Evolutionary conservation across 352 stramenopile species (phyloP), one percentile per base, ranked within the genome.

Genomic region (Albugo candida): DNA sequence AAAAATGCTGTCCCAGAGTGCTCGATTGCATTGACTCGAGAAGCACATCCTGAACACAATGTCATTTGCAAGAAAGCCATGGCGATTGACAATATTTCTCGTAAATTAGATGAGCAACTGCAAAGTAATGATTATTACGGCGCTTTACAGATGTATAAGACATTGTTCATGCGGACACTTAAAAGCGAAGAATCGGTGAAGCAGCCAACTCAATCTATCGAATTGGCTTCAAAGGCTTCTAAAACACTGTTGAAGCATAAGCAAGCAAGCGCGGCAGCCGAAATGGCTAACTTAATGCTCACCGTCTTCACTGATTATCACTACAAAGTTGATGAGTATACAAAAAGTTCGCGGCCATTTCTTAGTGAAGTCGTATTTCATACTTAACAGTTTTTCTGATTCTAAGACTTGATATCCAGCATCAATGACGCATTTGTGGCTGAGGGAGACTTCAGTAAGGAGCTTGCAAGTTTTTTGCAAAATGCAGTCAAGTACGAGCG

Each of bases 121-220:
- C 60, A 47, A 36, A 61, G 67, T n/a, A 75, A 75, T 12, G 75
- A 93, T 48, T 84, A 75, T 50, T 93, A 93, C 58, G 74, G 79
- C 45, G 80, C 80, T 47, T 52, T 93, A 52, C 80, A 93, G 55
- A 84, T 91, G 75, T 93, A 93, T 69, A 88, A 89, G 69, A 89
- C 77, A 54, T 64, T 93, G 14, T 89, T 85, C 58, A 89, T 83
- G 68, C 78, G 80, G 35, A 65, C 71, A 46, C 70, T 87, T 54
- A 84, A 87, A 49, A 76, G 88, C 47, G 55, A 61, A 19, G 64
- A 64, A 20, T 64, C 62, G 43, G 42, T 43, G 6, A 58, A 59
- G 21, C 65, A 79, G 50, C 78, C 85, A 52, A 49, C 76, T 39
- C 70, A 78, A 44, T 74, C 72, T 18, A 61, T 69, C 24, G 64